Base-by-base conservation (phyloP, 2,329 filamentous ascomycete species). In the Pseudomassariella vexata region DNA sequence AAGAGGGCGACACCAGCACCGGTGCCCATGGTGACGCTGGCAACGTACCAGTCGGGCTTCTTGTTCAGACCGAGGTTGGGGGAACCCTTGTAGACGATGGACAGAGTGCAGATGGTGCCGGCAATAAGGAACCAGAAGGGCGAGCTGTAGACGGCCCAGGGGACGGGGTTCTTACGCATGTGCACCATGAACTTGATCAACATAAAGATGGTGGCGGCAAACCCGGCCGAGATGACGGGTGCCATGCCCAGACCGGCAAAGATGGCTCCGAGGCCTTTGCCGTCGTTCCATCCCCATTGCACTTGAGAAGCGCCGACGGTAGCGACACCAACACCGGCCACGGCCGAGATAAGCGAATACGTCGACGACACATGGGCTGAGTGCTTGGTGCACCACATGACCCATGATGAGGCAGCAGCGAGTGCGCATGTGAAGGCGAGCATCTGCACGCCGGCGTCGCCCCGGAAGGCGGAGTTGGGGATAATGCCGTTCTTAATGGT, bases 401-500 rank as follows among this genome's bases (percentile, higher is more conserved):
- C 80, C 82, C 82, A 88, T 8, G 69, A 63, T 2, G 79, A 77
- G 30, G 80, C 78, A 45, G 68, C 80, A 11, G 76, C 77, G 1
- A 76, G 65, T 16, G 77, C 75, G 39, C 74, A 79, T 19, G 76
- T 71, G 49, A 82, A 80, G 34, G 79, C 79, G 30, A 84, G 67
- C 58, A 84, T 72, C 60, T 82, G 79, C 14, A 83, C 78, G 22
- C 73, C 74, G 21, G 79, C 71, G 46, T 83, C 71, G 37, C 59
- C 65, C 1, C 60, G 45, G 61, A 84, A 84, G 36, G 76, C 68
- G 0, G 51, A 38, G 52, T 58, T 65, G 32, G 78, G 76, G 40
- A 84, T 82, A 52, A 84, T 84, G 24, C 79, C 78, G 63, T 85
- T 85, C 71, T 86, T 86, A 69, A 88, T 87, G 24, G 83, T 88